Percentiles rank a stretch among this genome's conserved stretches.
phyloP scores from a whole-genome alignment of 441 rosid genomes.

The Brassica hybrid region DNA sequence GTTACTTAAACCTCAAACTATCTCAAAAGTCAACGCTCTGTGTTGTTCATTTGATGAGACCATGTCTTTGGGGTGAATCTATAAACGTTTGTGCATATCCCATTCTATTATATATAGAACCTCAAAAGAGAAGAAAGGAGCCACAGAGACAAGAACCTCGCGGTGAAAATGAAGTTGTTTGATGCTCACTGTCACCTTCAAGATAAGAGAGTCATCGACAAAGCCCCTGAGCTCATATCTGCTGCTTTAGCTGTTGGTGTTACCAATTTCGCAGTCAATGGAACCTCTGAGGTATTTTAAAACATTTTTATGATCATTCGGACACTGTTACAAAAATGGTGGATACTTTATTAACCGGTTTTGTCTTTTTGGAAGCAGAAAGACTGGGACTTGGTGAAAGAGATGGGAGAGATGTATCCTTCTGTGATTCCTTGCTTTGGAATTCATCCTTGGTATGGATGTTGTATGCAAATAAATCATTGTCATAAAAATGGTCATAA shows the following conservation, averaged over 20 bases:
- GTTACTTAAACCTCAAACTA: constrained; percentile 18
- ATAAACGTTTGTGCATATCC: background rate
- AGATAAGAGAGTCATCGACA: constrained; percentile 71
- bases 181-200: constrained; percentile 96
- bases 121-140: constrained; percentile 16
- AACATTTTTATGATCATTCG: background rate
- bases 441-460: constrained; percentile 78
- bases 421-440: constrained; percentile 87
- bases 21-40: constrained; percentile 33
- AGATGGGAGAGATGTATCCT: constrained; percentile 67
- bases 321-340: background rate
- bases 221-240: constrained; percentile 61
- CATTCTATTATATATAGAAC: constrained; percentile 18
- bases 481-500: background rate
- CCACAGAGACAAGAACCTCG: background rate
- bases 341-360: background rate
- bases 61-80: constrained; percentile 28
- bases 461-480: background rate
- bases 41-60: constrained; percentile 28
- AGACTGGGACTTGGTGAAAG: constrained; percentile 84
- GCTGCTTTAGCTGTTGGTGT: constrained; percentile 66
- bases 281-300: constrained; percentile 65
- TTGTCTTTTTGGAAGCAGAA: constrained; percentile 44
- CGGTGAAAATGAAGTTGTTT: constrained; percentile 58
- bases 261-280: constrained; percentile 77